phyloP scores from a whole-genome alignment of 2,329 filamentous ascomycete genomes.

The Ceratocystis albifundus region DNA sequence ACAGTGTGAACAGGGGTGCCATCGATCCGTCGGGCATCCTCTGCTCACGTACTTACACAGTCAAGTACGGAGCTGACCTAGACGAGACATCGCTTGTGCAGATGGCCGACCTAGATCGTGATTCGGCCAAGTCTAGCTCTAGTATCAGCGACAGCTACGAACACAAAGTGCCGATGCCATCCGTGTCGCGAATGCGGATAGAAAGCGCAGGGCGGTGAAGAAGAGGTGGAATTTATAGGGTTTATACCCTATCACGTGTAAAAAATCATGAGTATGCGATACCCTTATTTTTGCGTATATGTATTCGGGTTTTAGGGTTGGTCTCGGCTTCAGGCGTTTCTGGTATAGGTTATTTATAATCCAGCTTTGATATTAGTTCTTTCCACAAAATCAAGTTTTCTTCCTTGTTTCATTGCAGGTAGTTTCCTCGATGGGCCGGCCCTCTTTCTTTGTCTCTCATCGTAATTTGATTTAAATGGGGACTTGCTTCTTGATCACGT shows the following conservation, averaged over 20 bases:
- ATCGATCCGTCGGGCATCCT: constrained; percentile 9
- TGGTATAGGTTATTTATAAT: neutral
- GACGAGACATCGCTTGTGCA: constrained; percentile 19
- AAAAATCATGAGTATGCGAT: neutral
- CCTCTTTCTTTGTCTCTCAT: too few species aligned
- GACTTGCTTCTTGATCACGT: too few species aligned
- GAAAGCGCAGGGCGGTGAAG: neutral
- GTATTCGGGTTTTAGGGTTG: neutral
- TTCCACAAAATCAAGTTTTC: neutral
- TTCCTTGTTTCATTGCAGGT: neutral
- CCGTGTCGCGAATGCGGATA: neutral
- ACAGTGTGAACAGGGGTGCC: neutral
- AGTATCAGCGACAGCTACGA: constrained; percentile 14
- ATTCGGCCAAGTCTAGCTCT: neutral
- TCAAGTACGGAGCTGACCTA: constrained; percentile 17
- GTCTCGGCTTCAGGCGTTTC: neutral
- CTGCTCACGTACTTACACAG: constrained; percentile 15
- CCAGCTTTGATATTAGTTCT: neutral
- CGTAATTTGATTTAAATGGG: too few species aligned
- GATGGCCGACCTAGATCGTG: constrained; percentile 20
- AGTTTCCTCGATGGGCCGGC: neutral
- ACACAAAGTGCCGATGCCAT: constrained; percentile 16
- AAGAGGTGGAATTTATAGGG: neutral
- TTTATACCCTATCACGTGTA: neutral
- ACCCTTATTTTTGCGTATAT: neutral